phyloP scores from a whole-genome alignment of 1,284 basidiomycete genomes.

The Ceratobasidium sp. region DNA sequence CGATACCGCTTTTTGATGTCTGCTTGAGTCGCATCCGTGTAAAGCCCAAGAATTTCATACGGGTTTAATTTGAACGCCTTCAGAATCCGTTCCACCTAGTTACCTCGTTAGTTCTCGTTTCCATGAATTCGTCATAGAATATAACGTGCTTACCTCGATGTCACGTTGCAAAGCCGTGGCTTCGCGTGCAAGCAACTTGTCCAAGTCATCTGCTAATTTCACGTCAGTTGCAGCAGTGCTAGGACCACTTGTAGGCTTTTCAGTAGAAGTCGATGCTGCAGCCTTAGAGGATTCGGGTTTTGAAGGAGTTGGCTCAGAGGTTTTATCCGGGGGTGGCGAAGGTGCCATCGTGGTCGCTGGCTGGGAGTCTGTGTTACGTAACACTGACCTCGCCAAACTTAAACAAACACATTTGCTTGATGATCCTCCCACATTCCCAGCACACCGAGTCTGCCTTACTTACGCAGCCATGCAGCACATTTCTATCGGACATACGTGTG shows the following conservation, averaged over 20 bases:
- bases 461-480: too few species aligned
- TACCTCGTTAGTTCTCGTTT: not conserved
- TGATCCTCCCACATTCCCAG: too few species aligned
- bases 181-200: conserved; percentile 80
- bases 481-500: too few species aligned
- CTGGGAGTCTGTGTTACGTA: conserved; percentile 1
- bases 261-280: not conserved
- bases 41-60: conserved; percentile 74
- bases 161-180: conserved; percentile 87
- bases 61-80: conserved; percentile 88
- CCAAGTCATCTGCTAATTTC: conserved; percentile 64
- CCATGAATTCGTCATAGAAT: conserved; percentile 16
- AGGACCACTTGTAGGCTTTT: conserved; percentile 8
- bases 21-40: conserved; percentile 61
- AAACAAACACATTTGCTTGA: too few species aligned
- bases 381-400: not conserved
- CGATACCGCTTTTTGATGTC: conserved; percentile 85
- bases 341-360: conserved; percentile 42
- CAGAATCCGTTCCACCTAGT: conserved; percentile 74
- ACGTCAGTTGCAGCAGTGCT: conserved; percentile 52
- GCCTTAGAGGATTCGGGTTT: not conserved
- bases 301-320: conserved; percentile 7
- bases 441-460: too few species aligned
- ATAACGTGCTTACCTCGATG: conserved; percentile 67
- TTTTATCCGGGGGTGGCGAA: conserved; percentile 31